These are phyloP conservation scores for Biscutella laevigata DNA, from an alignment of 441 rosid species.

Conservation along the genomic window DNA sequence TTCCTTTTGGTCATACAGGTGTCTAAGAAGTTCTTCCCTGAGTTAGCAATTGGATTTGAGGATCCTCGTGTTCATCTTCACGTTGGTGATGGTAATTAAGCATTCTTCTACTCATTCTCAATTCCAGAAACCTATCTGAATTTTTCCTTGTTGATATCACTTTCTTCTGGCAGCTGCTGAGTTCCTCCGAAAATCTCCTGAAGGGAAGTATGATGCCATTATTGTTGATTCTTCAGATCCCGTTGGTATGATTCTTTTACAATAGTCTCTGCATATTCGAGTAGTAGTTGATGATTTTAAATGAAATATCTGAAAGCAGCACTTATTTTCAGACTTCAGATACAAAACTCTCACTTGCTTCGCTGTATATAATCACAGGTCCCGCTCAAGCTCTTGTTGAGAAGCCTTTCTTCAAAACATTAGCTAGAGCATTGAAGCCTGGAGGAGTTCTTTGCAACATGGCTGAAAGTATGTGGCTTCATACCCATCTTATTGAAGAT, in stretches of 20 bases:
- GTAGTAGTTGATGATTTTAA: neutral
- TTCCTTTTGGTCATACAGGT: slow-evolving; percentile 40
- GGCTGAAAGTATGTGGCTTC: slow-evolving; percentile 99
- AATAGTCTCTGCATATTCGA: neutral
- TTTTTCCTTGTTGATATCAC: slow-evolving; percentile 1
- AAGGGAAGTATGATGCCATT: slow-evolving; percentile 82
- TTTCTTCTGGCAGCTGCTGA: slow-evolving; percentile 62
- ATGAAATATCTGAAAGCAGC: neutral
- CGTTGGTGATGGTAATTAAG: slow-evolving; percentile 75
- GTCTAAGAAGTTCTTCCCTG: slow-evolving; percentile 65
- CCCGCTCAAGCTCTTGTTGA: slow-evolving; percentile 92
- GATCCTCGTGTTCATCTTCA: slow-evolving; percentile 88
- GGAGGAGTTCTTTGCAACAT: slow-evolving; percentile 97
- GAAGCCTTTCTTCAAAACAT: slow-evolving; percentile 81
- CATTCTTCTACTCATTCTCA: neutral
- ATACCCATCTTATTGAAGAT: slow-evolving; percentile 86
- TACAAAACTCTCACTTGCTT: neutral
- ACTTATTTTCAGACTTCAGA: neutral
- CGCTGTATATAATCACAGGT: slow-evolving; percentile 37
- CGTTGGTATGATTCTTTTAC: slow-evolving; percentile 51
- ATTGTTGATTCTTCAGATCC: slow-evolving; percentile 97
- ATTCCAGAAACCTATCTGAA: neutral
- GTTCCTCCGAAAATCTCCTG: slow-evolving; percentile 53
- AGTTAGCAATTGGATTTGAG: slow-evolving; percentile 76
- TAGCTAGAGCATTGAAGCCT: slow-evolving; percentile 76